Percentiles rank a stretch among this genome's conserved stretches.
Conservation (phyloP, 163 green algal genomes). For the Scenedesmus sp. region DNA sequence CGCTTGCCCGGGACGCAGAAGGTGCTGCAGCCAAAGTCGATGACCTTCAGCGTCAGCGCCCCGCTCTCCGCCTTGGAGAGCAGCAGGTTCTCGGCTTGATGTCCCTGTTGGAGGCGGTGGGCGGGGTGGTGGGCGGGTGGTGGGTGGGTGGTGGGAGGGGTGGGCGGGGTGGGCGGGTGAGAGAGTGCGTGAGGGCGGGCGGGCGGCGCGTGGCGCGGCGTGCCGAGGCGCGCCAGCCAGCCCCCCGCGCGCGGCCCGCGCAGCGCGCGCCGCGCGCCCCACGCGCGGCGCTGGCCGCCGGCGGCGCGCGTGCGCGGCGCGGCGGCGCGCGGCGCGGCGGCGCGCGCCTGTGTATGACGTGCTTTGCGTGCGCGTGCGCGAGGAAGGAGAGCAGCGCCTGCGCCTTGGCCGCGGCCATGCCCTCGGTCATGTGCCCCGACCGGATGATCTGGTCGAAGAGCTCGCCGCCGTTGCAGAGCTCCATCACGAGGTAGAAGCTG, state of each 20-base stretch:
- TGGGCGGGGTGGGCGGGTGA: no score
- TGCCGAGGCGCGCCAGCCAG: no score
- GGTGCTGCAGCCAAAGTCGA: conserved; percentile 74
- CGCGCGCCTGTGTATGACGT: conserved; percentile 68
- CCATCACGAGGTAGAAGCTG: conserved; percentile 83
- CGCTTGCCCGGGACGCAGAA: conserved; percentile 67
- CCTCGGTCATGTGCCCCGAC: conserved; percentile 69
- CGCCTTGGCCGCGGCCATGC: conserved; percentile 70
- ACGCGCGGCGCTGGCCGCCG: no score
- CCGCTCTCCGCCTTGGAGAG: neutral
- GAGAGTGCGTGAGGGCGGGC: no score
- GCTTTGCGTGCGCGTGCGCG: conserved; percentile 67
- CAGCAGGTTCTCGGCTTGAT: conserved; percentile 68
- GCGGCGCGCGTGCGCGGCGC: no score
- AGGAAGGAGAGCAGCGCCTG: conserved; percentile 71
- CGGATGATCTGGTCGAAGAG: conserved; percentile 79
- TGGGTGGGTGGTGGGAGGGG: no score
- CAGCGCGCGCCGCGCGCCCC: no score
- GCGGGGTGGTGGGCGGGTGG: no score
- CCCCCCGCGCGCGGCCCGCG: no score
- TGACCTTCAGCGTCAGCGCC: conserved; percentile 54
- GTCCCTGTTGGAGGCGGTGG: conserved; percentile 57
- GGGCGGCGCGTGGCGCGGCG: no score
- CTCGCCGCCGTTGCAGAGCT: conserved; percentile 66
- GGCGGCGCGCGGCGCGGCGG: no score